Evolutionary conservation across 1,284 basidiomycete genomes (phyloP).

Genomic region (Volvariella volvacea): DNA sequence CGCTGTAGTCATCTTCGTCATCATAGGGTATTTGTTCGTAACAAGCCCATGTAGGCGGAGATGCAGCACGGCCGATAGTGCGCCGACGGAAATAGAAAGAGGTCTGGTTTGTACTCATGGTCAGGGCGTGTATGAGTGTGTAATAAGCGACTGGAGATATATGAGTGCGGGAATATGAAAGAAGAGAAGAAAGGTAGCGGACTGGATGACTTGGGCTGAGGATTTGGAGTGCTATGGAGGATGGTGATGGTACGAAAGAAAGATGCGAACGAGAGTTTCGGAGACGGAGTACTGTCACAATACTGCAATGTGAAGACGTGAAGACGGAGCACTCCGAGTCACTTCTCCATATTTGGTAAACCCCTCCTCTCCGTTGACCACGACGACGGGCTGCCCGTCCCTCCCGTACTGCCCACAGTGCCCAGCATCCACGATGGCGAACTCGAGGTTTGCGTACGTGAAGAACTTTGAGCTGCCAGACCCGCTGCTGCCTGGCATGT

Average conservation of each 20-base stretch:
- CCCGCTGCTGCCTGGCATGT: slow-evolving; percentile 77
- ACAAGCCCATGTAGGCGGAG: slow-evolving; percentile 78
- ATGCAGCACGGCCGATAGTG: slow-evolving; percentile 68
- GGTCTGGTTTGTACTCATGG: slow-evolving; percentile 35
- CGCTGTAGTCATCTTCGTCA: slow-evolving; percentile 38
- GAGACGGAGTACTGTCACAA: no score
- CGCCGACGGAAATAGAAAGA: slow-evolving; percentile 63
- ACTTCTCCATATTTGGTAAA: neutral
- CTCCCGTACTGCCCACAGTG: neutral
- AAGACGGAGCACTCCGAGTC: slow-evolving; percentile 3
- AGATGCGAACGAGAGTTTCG: slow-evolving; percentile 7
- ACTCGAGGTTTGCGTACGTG: slow-evolving; percentile 89
- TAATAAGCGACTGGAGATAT: neutral
- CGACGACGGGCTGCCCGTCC: neutral
- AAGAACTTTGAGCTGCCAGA: slow-evolving; percentile 88
- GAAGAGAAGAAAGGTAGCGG: slow-evolving; percentile 2
- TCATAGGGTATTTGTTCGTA: slow-evolving; percentile 77
- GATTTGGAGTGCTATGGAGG: neutral
- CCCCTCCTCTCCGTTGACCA: neutral
- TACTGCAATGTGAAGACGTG: slow-evolving; percentile 3
- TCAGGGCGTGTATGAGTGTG: slow-evolving; percentile 5
- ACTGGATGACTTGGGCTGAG: slow-evolving; percentile 7
- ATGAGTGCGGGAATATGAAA: slow-evolving; percentile 1
- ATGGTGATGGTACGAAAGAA: slow-evolving; percentile 19
- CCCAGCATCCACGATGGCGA: slow-evolving; percentile 59